phyloP scores from a whole-genome alignment of 2,329 filamentous ascomycete genomes.

The Xenoacremonium recifei region DNA sequence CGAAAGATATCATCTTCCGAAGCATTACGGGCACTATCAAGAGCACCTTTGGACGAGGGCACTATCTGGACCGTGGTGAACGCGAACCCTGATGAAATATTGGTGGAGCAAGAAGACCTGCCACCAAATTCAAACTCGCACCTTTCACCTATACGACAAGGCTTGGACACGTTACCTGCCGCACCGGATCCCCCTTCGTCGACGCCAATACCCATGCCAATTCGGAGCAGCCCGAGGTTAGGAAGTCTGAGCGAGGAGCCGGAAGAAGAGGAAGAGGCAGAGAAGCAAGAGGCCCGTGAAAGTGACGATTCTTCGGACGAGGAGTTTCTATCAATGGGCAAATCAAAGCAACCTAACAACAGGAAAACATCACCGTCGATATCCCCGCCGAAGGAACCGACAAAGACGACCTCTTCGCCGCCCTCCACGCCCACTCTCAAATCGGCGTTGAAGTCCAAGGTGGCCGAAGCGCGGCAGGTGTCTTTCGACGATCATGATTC shows the following conservation, averaged over 20 bases:
- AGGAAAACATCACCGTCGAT: constrained; percentile 22
- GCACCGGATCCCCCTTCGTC: constrained; percentile 17
- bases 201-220: constrained; percentile 14
- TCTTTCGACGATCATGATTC: constrained; percentile 11
- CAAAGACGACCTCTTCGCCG: not conserved
- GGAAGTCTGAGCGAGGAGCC: constrained; percentile 27
- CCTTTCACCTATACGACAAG: too few species aligned
- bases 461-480: too few species aligned
- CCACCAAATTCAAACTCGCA: too few species aligned
- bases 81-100: constrained; percentile 28
- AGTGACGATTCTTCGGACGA: constrained; percentile 38
- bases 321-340: constrained; percentile 41
- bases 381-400: constrained; percentile 11
- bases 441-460: constrained; percentile 3
- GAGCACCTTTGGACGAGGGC: constrained; percentile 48
- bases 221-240: constrained; percentile 9
- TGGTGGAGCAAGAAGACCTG: constrained; percentile 16
- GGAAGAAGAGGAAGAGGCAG: constrained; percentile 22
- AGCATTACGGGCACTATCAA: constrained; percentile 50
- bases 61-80: constrained; percentile 53
- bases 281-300: constrained; percentile 24
- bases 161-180: constrained; percentile 6
- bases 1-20: constrained; percentile 58
- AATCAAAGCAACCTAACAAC: constrained; percentile 29
- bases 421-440: constrained; percentile 1